Base-by-base conservation (phyloP, 176 grass and related monocot species). In the Ensete ventricosum region DNA sequence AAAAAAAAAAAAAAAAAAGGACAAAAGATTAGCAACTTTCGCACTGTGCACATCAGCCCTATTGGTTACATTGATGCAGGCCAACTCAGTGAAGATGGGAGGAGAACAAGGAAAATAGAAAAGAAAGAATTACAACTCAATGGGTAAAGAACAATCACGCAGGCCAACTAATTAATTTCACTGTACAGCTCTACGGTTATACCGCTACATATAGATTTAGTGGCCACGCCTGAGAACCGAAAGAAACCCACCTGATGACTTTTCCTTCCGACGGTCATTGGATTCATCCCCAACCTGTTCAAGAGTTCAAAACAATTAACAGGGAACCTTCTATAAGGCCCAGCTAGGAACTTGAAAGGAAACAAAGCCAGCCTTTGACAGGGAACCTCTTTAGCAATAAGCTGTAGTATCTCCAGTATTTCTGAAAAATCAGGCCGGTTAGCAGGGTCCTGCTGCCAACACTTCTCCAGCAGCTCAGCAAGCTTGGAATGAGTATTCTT, bases 391-490 rank as follows among this genome's bases (percentile, higher is more conserved):
- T 88, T 91, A 20, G 80, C 79, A 67, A 91, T 82, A 77, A 52
- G 84, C 63, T 92, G 76, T 51, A 89, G 84, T 64, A 67, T 89
- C 74, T 82, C 84, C 54, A 98, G 81, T 55, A 91, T 93, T 71
- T 91, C 84, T 20, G 84, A 80, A 77, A 93, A 93, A 59, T 91
- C 80, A 69, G 91, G 88, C 71, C 86, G 77, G 79, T 93, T 34
- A 57, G 72, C 71, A 20, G 90, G 84, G 9, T 91, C 84, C 64
- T 93, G 88, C 71, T 78, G 74, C 92, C 92, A 96, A 52, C 90
- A 99, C 81, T 82, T 99, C 78, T 94, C 88, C 55, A 99, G 88
- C 67, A 99, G 86, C 21, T 86, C 86, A 17, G 86, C 55, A 52
- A 99, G 86, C 78, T 89, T 99, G 69, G 84, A 72, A 76, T 89